Evolutionary conservation across 2,329 filamentous ascomycete genomes (phyloP).

Genomic region (Aspergillus latus): DNA sequence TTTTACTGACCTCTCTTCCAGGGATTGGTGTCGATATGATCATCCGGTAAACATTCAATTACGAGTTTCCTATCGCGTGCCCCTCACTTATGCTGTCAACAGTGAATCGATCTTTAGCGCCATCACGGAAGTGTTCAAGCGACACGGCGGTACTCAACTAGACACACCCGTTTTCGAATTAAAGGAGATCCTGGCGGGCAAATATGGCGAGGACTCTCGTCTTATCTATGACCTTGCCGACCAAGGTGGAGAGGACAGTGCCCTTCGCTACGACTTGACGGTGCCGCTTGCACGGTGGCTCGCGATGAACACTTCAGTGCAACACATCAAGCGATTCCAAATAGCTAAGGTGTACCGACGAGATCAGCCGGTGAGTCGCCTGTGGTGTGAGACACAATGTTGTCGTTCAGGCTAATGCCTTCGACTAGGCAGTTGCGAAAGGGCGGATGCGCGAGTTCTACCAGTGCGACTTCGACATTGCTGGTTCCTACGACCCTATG

Average conservation of each 20-base stretch:
- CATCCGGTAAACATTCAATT: constrained; percentile 9
- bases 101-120: constrained; percentile 62
- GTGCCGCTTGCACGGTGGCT: constrained; percentile 91
- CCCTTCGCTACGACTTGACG: constrained; percentile 81
- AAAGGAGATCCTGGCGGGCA: constrained; percentile 80
- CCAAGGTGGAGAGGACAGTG: constrained; percentile 82
- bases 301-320: constrained; percentile 81
- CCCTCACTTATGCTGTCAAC: constrained; percentile 37
- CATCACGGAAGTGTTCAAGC: constrained; percentile 78
- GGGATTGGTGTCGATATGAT: constrained; percentile 16
- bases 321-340: constrained; percentile 89
- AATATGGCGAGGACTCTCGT: constrained; percentile 90
- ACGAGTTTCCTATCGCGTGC: constrained; percentile 60
- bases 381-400: background rate
- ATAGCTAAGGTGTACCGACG: constrained; percentile 88
- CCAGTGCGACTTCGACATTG: constrained; percentile 96
- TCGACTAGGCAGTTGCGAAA: constrained; percentile 70
- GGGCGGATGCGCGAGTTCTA: constrained; percentile 95
- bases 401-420: background rate
- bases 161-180: constrained; percentile 85
- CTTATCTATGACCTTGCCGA: constrained; percentile 88
- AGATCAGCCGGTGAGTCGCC: constrained; percentile 60
- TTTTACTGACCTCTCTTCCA: constrained; percentile 1
- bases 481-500: constrained; percentile 83
- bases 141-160: constrained; percentile 75